Conservation (phyloP, 208 protist genomes). For the Leishmania turanica region DNA sequence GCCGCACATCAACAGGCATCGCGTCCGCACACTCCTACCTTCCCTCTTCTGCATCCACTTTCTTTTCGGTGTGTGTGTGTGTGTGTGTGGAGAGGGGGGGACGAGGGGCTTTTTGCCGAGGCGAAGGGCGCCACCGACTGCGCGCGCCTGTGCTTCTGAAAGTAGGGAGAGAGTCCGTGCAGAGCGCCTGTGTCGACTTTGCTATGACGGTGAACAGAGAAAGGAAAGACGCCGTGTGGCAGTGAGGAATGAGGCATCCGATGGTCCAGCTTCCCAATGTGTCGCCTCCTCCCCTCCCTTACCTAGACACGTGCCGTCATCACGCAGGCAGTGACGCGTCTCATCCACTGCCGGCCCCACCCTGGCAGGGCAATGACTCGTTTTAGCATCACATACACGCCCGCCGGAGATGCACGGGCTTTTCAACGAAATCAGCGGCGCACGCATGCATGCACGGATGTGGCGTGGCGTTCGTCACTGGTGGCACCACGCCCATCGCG, state of each 20-base stretch:
- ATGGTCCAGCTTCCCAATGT: not conserved
- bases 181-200: not conserved
- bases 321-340: not conserved
- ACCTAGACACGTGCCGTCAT: not conserved
- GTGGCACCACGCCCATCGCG: not conserved
- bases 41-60: not conserved
- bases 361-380: not conserved
- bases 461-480: not conserved
- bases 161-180: not conserved
- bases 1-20: not conserved
- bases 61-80: constrained; percentile 6
- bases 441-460: not conserved
- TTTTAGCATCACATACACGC: not conserved
- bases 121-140: no score
- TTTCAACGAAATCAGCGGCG: not conserved
- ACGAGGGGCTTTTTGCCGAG: no score
- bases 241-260: not conserved
- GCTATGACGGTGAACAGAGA: not conserved
- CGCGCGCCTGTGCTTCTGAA: not conserved
- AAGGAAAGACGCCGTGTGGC: not conserved
- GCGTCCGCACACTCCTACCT: not conserved
- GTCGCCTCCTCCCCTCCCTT: not conserved
- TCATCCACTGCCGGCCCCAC: not conserved
- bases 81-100: no score
- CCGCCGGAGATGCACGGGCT: not conserved